Base-by-base conservation (phyloP, 2,329 filamentous ascomycete genomes). In the Xylaria polymorpha region DNA sequence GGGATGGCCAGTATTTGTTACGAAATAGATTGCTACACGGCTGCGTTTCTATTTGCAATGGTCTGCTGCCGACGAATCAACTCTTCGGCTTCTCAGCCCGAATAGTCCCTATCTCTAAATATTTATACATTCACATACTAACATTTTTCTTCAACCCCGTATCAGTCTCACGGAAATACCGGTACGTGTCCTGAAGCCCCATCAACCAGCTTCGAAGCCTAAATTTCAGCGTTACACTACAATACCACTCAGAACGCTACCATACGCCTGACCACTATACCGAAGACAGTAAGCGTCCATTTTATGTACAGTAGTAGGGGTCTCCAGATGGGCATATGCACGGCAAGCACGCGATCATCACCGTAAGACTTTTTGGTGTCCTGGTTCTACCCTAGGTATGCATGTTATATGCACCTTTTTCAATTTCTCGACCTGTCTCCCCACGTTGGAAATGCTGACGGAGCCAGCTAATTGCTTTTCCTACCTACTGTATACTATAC, bases 21-120 rank as follows among this genome's bases (percentile, higher is more conserved):
- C 77, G 75, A 76, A 77, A 78, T 78, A 73, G 74, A 77, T 77
- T 78, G 74, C 77, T 74, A 61, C 61, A 43, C 61, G 63, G 67
- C 71, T 72, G 69, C 64, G 68, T 77, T 77, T 74, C 68, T 72
- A 73, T 79, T 79, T 77, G 73, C 74, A 77, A 78, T 72, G 39
- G 53, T 25, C 58, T 69, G 66, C 20, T 25, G 29, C 65, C 64
- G 60, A 66, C 77, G 74, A 78, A 78, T 78, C 68, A 72, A 62
- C 70, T 61, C n/a, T 25, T 61, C 68, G 61, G 70, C 67, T 70
- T 61, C 7, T 39, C 44, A 66, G 64, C 70, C 74, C 74, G 73
- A 74, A 73, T 64, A 72, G 66, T 75, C 60, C 73, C 74, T 77
- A 77, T 77, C 75, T 75, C 61, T 60, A 20, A 14, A 35, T 56